Percentiles rank a stretch among this genome's conserved stretches.
phyloP scores from a whole-genome alignment of 116 monocot genomes.

The Trichopus zeylanicus region DNA sequence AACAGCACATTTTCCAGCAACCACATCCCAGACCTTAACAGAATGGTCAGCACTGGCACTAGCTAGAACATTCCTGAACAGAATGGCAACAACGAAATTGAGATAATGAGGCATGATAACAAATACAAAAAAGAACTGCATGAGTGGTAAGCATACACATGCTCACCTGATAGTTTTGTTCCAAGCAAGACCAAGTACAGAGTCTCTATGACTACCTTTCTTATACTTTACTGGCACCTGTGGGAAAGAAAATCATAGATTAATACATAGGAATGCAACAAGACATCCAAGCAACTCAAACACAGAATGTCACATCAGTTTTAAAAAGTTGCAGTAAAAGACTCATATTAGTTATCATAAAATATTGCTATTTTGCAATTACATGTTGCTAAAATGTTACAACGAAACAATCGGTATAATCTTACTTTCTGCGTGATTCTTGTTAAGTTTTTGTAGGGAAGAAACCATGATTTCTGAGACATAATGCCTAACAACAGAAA shows the following conservation, averaged over 20 bases:
- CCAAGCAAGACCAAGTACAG: constrained; percentile 94
- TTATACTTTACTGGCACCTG: constrained; percentile 57
- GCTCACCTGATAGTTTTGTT: constrained; percentile 84
- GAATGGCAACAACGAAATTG: constrained; percentile 1
- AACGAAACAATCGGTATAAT: too few species aligned
- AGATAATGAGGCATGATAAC: background rate
- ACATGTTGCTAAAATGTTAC: too few species aligned
- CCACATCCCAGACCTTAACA: constrained; percentile 88
- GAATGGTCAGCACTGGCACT: constrained; percentile 96
- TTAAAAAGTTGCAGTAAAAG: too few species aligned
- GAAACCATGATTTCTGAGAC: too few species aligned
- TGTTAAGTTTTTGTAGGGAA: too few species aligned
- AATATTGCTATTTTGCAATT: too few species aligned
- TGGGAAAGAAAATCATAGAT: background rate
- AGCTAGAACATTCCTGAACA: constrained; percentile 83
- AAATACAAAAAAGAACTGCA: background rate
- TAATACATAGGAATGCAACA: background rate
- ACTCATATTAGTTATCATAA: too few species aligned
- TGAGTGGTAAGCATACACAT: background rate
- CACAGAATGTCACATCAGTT: too few species aligned
- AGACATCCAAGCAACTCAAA: background rate
- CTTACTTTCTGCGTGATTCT: too few species aligned
- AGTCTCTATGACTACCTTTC: constrained; percentile 72
- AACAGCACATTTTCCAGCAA: constrained; percentile 49
- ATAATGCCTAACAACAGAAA: too few species aligned